Evolutionary conservation across 805 yeast species (phyloP), one percentile per base, ranked within the genome.

Genomic region (Lipomyces yamadae): DNA sequence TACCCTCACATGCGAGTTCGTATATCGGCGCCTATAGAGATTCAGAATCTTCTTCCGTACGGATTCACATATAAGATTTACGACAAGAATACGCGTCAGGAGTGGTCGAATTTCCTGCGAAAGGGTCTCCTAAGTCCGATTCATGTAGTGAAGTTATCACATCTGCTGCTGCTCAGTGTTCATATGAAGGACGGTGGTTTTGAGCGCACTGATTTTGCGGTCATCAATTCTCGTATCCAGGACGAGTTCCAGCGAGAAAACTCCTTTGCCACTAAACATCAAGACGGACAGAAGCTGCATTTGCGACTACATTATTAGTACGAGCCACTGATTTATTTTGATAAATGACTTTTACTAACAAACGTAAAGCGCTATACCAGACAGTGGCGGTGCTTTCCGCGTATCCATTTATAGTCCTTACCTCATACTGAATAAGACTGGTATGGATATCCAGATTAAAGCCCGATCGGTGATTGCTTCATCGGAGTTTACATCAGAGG

Each of bases 1-100:
- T 96, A 91, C 74, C 99, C 99, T 0, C 95, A 91, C 73, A 84
- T 94, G 90, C 83, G 81, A 7, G 78, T 95, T 32, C 83, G 87
- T 3, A 78, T 95, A 5, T 86, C 95, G 0, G 91, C 98, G 0
- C 98, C 99, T 0, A 78, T 95, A 57, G 91, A 90, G 72, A 81
- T 95, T 65, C 92, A 90, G 71, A 95, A 95, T 74, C 79, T 92
- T 61, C 76, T 96, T 60, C 98, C 99, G 0, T 90, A 84, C 74
- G 97, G 91, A 72, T 77, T 94, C 56, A 81, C 85, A 24, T 92
- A 89, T 78, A 81, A 89, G 64, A 81, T 95, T 13, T 90, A 89
- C 76, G 95, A 92, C 75, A 90, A 91, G 73, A 87, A 86, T 29
- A 81, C 87, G 45, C 84, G 84, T 62, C 84, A 83, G 66, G 93